Conservation (phyloP, 1,284 basidiomycete genomes). For the Neotropicomus parvogracilis region DNA sequence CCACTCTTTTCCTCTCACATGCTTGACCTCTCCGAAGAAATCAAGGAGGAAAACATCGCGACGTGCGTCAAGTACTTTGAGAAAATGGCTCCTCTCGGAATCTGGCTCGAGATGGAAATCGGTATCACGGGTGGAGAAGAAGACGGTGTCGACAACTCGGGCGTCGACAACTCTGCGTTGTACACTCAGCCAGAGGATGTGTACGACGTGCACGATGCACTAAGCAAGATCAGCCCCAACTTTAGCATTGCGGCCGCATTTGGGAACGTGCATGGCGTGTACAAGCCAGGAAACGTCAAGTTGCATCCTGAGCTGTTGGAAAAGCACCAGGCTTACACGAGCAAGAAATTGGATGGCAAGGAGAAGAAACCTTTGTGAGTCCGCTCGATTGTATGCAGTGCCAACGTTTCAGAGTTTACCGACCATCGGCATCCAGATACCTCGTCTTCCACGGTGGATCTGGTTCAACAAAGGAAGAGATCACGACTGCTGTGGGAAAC, state of each 20-base stretch:
- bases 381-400: neutral
- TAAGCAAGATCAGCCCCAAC: constrained; percentile 85
- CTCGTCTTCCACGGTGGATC: constrained; percentile 99
- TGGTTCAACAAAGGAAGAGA: constrained; percentile 96
- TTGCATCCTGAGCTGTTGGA: constrained; percentile 89
- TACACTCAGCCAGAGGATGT: constrained; percentile 99
- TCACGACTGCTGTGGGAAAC: constrained; percentile 85
- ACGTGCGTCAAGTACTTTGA: constrained; percentile 94
- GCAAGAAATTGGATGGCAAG: constrained; percentile 65
- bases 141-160: constrained; percentile 96
- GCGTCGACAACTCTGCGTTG: constrained; percentile 88
- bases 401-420: neutral
- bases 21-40: constrained; percentile 98
- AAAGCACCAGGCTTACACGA: constrained; percentile 86
- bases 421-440: constrained; percentile 52
- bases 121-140: constrained; percentile 99
- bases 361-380: constrained; percentile 74
- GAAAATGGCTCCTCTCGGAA: constrained; percentile 88
- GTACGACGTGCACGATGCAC: constrained; percentile 85
- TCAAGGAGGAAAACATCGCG: constrained; percentile 96
- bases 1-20: constrained; percentile 99
- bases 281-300: constrained; percentile 82
- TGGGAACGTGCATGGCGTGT: constrained; percentile 86
- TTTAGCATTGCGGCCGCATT: constrained; percentile 90
- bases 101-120: constrained; percentile 99